phyloP scores from a whole-genome alignment of 2,329 filamentous ascomycete genomes.

The Didymellaceae sp. region DNA sequence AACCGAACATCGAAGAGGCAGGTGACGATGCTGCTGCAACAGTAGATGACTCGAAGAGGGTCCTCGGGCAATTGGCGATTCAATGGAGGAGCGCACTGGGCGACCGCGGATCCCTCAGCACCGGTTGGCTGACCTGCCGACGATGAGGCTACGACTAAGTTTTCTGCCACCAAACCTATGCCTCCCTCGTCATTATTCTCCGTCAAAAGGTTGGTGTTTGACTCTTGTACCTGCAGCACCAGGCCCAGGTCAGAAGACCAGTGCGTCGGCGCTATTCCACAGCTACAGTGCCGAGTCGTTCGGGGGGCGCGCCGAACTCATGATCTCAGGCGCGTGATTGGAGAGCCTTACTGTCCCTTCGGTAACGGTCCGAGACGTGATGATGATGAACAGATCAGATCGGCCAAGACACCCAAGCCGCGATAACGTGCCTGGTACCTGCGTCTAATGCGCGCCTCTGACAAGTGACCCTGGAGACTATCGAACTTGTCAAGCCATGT shows the following conservation, averaged over 20 bases:
- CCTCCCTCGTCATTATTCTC: too few relatives aligned
- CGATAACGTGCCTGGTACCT: conserved; percentile 2
- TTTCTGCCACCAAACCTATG: conserved; percentile 1
- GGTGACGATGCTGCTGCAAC: conserved; percentile 47
- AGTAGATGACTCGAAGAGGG: conserved; percentile 56
- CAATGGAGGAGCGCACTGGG: conserved; percentile 92
- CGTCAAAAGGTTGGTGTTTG: conserved; percentile 6
- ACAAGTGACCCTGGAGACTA: neutral
- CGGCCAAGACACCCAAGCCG: neutral
- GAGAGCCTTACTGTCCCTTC: neutral
- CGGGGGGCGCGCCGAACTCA: neutral
- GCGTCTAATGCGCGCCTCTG: neutral
- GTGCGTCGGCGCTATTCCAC: conserved; percentile 2
- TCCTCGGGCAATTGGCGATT: conserved; percentile 82
- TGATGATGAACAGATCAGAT: neutral
- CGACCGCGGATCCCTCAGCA: conserved; percentile 84
- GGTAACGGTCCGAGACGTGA: conserved; percentile 11
- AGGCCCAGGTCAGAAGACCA: conserved; percentile 4
- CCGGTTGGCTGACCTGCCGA: conserved; percentile 70
- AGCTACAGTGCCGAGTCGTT: conserved; percentile 4
- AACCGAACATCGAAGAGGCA: conserved; percentile 54
- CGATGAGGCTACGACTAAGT: conserved; percentile 32
- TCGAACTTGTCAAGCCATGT: neutral
- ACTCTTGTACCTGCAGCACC: conserved; percentile 8
- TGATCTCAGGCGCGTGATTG: conserved; percentile 10